Base-by-base conservation (phyloP, 2,329 filamentous ascomycete species). In the Laburnicola sp. region DNA sequence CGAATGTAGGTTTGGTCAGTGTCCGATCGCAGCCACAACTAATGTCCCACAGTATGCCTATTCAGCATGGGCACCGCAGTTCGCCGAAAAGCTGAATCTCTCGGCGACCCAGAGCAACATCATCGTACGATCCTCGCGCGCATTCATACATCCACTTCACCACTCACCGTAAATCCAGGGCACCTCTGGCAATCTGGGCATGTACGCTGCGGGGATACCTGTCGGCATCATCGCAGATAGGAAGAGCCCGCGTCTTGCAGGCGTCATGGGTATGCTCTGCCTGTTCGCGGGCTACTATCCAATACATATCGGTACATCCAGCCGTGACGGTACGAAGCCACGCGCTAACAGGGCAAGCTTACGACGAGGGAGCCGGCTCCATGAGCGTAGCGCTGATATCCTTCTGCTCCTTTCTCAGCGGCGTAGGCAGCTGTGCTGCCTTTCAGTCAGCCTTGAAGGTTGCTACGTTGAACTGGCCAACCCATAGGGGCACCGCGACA, bases 1-100 rank as follows among this genome's bases (percentile, higher is more conserved):
- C 92, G 57, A 97, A 97, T 74, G 91, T 95, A 75, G 66, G 85
- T 75, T 7, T 40, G 48, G 31, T 40, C 25, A 45, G 23, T 31
- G 27, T 30, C 16, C 26, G 34, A 9, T 43, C 34, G 5, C 30
- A 11, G 34, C 32, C n/a, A 23, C 44, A 51, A 46, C 66, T 77
- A 51, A 72, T 53, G 44, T 31, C 11, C 45, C 34, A 43, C 68
- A 97, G 91, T 97, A 99, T 83, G 93, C 92, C 69, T 99, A 97
- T 75, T 97, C 91, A 48, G 93, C 93, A 74, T 99, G 94, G 92
- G 91, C 90, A 10, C 94, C 94, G 21, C 92, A 97, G 75, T 97
- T 97, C 69, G 91, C 92, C 43, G 86, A 95, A 66, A 86, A 84
- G 62, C 80, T 99, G 63, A 86, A 88, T 69, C 83, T 97, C 54